These are phyloP conservation scores for Rhizoctonia solani DNA, from an alignment of 1,284 basidiomycete genomes.

Conservation along the genomic window DNA sequence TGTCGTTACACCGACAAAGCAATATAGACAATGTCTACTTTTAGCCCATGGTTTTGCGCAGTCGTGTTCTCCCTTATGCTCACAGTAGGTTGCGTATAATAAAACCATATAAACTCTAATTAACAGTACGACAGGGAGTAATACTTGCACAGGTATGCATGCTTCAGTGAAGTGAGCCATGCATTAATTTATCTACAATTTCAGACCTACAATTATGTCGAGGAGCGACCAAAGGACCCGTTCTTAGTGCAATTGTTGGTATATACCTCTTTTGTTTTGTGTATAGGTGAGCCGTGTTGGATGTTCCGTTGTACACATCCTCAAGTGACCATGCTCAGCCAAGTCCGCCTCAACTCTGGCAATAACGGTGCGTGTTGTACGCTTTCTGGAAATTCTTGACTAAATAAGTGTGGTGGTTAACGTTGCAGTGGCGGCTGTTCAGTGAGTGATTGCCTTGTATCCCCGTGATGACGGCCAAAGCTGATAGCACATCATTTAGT, in stretches of 20 bases:
- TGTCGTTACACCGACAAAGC: too few relatives aligned
- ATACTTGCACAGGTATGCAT: constrained; percentile 10
- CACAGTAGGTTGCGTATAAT: neutral
- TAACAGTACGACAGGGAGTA: neutral
- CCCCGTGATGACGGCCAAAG: neutral
- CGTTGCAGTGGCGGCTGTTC: constrained; percentile 16
- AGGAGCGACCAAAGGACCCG: constrained; percentile 7
- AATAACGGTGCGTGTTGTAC: neutral
- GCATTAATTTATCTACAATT: too few relatives aligned
- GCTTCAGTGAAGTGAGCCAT: neutral
- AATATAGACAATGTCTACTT: too few relatives aligned
- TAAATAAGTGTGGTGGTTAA: neutral
- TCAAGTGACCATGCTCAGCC: neutral
- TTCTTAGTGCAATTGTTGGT: neutral
- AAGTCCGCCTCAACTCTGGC: constrained; percentile 2
- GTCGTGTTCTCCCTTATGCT: constrained; percentile 7
- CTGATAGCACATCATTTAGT: constrained; percentile 3
- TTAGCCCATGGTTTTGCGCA: constrained; percentile 7
- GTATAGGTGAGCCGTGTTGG: neutral
- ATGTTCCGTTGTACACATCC: neutral
- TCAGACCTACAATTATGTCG: constrained; percentile 14
- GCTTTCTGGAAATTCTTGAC: too few relatives aligned
- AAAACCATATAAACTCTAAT: neutral
- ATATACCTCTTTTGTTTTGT: constrained; percentile 5
- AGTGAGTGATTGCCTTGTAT: neutral